Evolutionary conservation across 2,329 filamentous ascomycete species (phyloP).

Genomic region (Cordyceps militaris): DNA sequence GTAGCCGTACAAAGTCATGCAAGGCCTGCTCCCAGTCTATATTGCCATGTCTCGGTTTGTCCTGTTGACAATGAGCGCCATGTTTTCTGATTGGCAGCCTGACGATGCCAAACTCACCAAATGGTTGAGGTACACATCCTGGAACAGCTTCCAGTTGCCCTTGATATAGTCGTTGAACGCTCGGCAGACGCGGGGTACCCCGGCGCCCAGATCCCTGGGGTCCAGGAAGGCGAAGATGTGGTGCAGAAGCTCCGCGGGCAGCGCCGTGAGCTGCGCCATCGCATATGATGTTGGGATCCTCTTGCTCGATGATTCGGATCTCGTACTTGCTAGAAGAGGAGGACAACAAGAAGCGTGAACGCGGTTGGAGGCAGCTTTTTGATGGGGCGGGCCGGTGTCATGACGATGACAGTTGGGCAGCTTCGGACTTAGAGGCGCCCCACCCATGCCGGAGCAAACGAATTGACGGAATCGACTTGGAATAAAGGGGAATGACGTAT

Average conservation of each 20-base stretch:
- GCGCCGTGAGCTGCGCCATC: conserved; percentile 30
- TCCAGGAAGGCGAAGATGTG: conserved; percentile 50
- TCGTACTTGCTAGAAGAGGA: background rate
- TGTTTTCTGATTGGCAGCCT: too few species aligned
- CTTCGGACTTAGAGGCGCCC: too few species aligned
- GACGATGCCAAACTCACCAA: conserved; percentile 36
- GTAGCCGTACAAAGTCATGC: conserved; percentile 36
- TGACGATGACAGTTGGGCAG: too few species aligned
- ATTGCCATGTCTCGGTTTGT: conserved; percentile 27
- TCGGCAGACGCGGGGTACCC: conserved; percentile 47
- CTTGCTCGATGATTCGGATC: background rate
- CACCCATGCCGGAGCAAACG: too few species aligned
- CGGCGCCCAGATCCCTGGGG: conserved; percentile 47
- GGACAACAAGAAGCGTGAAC: background rate
- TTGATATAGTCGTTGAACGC: conserved; percentile 47
- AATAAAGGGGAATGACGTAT: too few species aligned
- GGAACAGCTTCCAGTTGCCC: conserved; percentile 53
- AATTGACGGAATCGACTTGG: too few species aligned
- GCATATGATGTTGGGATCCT: conserved; percentile 10
- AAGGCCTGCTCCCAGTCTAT: conserved; percentile 39
- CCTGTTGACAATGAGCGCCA: conserved; percentile 18
- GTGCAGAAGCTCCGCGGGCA: conserved; percentile 58
- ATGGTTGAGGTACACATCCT: conserved; percentile 51
- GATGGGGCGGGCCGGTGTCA: too few species aligned
- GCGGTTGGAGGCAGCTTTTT: too few species aligned